These are phyloP conservation scores for Aspergillus biplanus DNA, from an alignment of 495 filamentous ascomycete species.

Conservation along the genomic window DNA sequence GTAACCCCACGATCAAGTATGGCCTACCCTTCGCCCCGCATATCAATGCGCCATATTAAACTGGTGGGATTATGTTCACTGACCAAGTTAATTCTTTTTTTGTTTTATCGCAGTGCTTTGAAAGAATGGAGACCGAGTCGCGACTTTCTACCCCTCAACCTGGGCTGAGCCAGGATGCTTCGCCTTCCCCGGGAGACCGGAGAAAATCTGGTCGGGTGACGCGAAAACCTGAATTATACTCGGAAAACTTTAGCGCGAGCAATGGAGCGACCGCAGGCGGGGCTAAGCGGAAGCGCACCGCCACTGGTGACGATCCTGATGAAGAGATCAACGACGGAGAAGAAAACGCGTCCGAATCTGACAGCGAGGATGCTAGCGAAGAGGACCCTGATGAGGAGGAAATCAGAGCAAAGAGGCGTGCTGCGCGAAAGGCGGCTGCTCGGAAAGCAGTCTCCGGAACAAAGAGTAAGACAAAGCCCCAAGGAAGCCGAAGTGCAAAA, in stretches of 20 bases:
- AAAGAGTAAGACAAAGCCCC: conserved; percentile 33
- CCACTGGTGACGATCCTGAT: conserved; percentile 32
- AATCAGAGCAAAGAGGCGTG: conserved; percentile 57
- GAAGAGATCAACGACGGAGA: conserved; percentile 51
- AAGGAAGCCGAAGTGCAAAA: conserved; percentile 37
- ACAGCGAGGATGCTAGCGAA: conserved; percentile 50
- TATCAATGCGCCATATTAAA: conserved; percentile 11
- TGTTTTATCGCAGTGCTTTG: conserved; percentile 8
- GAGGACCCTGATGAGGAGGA: conserved; percentile 71
- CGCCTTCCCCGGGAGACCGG: conserved; percentile 55
- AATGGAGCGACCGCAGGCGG: conserved; percentile 37
- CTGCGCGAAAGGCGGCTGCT: conserved; percentile 46
- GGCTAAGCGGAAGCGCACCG: conserved; percentile 59
- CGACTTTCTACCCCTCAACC: conserved; percentile 33
- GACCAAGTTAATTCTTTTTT: neutral
- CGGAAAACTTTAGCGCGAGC: conserved; percentile 41
- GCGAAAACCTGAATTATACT: conserved; percentile 71
- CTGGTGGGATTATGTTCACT: neutral
- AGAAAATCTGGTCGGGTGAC: conserved; percentile 83
- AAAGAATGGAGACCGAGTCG: conserved; percentile 43
- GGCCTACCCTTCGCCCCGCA: conserved; percentile 3
- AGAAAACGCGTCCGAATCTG: conserved; percentile 59
- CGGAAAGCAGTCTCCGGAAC: conserved; percentile 66
- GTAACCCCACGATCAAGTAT: conserved; percentile 26
- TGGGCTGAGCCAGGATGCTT: conserved; percentile 26